Base-by-base conservation (phyloP, 2,329 filamentous ascomycete species). In the Colletotrichum liriopes region DNA sequence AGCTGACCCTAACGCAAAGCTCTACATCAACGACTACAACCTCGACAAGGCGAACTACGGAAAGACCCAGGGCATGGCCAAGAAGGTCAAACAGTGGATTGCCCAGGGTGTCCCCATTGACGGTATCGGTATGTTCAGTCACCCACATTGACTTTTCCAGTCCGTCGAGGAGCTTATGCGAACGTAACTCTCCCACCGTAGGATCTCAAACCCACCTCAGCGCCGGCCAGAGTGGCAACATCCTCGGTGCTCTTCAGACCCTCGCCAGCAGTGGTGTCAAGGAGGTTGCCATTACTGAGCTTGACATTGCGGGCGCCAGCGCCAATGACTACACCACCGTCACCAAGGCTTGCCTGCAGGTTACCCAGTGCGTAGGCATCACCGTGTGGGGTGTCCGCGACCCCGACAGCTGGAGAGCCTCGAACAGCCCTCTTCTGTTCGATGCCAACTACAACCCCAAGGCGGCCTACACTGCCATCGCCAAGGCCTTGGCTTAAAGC, bases 21-120 rank as follows among this genome's bases (percentile, higher is more conserved):
- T 94, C 49, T 95, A 93, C 84, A 93, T 94, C 83, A 95, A 94
- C 81, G 92, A 94, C 80, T 90, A 87, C 82, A 93, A 92, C 83
- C 87, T 93, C 64, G 91, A 93, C 82, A 84, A 81, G 51, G 86
- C 91, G 20, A 85, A 76, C 75, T 87, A 87, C 76, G 83, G 86
- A 74, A 94, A 94, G 84, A 84, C 84, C 49, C 82, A 76, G 26
- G 85, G 85, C 60, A 89, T 92, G 49, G 49, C 49, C 14, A 52
- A 32, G 8, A 52, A 52, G 49, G 49, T 52, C 26, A 52, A 32
- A 26, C 14, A 52, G 49, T 52, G 49, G 49, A 29, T 52, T 11
- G 49, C 49, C 26, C 14, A 52, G 49, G 49, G 26, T 5, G 29
- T 52, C 26, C 49, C 26, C 3, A 52, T 52, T 8, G 49, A 52